phyloP scores from a whole-genome alignment of 768 basidiomycete species.

The Macrolepiota dolichaula region DNA sequence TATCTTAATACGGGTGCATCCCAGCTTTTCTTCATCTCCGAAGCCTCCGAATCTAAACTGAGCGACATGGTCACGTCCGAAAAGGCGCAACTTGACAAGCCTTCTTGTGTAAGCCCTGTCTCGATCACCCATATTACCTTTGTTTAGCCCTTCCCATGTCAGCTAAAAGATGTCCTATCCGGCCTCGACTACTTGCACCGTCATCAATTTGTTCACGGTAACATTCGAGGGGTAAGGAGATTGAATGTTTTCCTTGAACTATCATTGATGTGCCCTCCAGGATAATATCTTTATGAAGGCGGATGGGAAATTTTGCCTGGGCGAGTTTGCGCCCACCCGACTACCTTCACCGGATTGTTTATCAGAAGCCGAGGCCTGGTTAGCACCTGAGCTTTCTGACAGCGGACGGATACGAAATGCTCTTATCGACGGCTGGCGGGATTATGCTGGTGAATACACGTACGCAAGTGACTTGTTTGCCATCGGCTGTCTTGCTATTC shows the following conservation, averaged over 20 bases:
- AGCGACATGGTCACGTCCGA: background rate
- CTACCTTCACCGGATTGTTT: conserved; percentile 15
- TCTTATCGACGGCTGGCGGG: conserved; percentile 20
- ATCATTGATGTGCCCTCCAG: conserved; percentile 2
- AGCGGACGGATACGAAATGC: conserved; percentile 11
- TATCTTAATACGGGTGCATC: background rate
- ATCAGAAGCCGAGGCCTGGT: conserved; percentile 14
- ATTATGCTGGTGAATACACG: conserved; percentile 22
- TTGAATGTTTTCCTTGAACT: background rate
- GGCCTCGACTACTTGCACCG: conserved; percentile 20
- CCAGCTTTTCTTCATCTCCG: background rate
- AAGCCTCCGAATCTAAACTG: background rate
- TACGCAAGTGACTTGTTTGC: conserved; percentile 22
- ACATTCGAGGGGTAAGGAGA: conserved; percentile 16
- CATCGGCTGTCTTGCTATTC: conserved; percentile 18
- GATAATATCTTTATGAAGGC: conserved; percentile 20
- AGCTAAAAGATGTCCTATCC: conserved; percentile 13
- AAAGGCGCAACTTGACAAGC: background rate
- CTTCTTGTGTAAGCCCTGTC: background rate
- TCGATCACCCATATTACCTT: background rate
- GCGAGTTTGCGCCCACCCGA: conserved; percentile 18
- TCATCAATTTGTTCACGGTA: conserved; percentile 18
- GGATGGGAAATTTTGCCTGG: conserved; percentile 18
- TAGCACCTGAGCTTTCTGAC: conserved; percentile 21
- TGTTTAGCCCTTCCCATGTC: background rate